Evolutionary conservation across 352 stramenopile genomes (phyloP).

Genomic region (Phytophthora palmivora): DNA sequence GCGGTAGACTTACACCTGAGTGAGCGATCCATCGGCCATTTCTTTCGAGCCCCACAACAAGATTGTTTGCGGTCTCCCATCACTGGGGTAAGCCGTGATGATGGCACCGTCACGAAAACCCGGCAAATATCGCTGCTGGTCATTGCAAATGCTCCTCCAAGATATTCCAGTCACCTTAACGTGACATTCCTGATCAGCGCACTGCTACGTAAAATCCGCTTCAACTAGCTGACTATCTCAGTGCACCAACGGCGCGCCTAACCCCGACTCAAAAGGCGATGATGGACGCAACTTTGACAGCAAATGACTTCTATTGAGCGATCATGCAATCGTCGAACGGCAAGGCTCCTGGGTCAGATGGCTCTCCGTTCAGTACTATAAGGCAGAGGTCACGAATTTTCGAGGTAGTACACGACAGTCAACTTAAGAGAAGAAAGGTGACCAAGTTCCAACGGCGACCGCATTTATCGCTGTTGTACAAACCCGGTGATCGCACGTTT

Average conservation of each 20-base stretch:
- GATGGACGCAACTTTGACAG: slow-evolving; percentile 13
- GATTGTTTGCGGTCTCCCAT: slow-evolving; percentile 13
- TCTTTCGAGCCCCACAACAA: slow-evolving; percentile 19
- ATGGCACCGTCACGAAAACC: slow-evolving; percentile 12
- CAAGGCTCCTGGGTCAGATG: slow-evolving; percentile 17
- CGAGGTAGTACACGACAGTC: slow-evolving; percentile 13
- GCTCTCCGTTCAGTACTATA: slow-evolving; percentile 29
- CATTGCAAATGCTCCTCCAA: slow-evolving; percentile 9
- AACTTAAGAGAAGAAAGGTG: slow-evolving; percentile 16
- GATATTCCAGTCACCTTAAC: slow-evolving; percentile 21
- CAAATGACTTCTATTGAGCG: slow-evolving; percentile 23
- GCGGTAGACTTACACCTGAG: slow-evolving; percentile 16
- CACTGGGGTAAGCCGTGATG: neutral
- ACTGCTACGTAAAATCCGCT: too few relatives aligned
- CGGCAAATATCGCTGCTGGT: neutral
- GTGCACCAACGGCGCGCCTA: too few relatives aligned
- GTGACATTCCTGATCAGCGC: too few relatives aligned
- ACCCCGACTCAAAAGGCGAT: slow-evolving; percentile 9
- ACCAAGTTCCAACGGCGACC: slow-evolving; percentile 25
- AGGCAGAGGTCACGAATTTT: slow-evolving; percentile 18
- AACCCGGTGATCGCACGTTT: too few relatives aligned
- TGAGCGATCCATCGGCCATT: slow-evolving; percentile 12
- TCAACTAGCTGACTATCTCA: too few relatives aligned
- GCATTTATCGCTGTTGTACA: slow-evolving; percentile 18
- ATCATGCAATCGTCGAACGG: slow-evolving; percentile 23